Evolutionary conservation across 139 green algal genomes (phyloP).

Genomic region (Pseudopediastrum boryanum): DNA sequence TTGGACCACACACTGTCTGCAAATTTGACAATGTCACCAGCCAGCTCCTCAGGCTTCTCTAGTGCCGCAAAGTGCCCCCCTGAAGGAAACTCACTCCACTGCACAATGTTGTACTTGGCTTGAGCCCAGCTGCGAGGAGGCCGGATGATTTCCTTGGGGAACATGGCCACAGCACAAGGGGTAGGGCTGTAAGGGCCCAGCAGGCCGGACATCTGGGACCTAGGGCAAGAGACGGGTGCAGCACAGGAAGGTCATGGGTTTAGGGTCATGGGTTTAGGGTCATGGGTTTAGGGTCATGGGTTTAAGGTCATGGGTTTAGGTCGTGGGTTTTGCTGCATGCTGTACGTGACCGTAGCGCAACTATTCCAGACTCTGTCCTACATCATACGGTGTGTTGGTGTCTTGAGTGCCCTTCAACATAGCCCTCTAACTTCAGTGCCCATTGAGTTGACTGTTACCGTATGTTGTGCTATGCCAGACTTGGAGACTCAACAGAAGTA

Average conservation of each 20-base stretch:
- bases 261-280: background rate
- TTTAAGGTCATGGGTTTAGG: background rate
- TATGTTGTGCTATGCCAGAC: no score
- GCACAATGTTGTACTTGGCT: constrained; percentile 22
- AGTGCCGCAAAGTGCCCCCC: constrained; percentile 37
- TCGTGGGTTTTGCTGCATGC: no score
- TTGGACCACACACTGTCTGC: background rate
- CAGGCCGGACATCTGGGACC: constrained; percentile 6
- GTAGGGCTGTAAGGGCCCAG: constrained; percentile 5
- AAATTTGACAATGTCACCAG: constrained; percentile 11
- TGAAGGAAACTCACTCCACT: constrained; percentile 18
- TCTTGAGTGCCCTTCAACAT: no score
- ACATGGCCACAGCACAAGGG: constrained; percentile 24
- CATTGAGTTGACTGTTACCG: no score
- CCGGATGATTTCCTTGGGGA: constrained; percentile 10
- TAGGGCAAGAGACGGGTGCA: background rate
- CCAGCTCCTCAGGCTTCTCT: constrained; percentile 28
- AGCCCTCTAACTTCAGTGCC: no score
- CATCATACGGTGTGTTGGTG: no score
- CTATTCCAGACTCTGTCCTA: background rate
- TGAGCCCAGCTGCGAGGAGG: constrained; percentile 16
- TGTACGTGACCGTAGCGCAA: background rate
- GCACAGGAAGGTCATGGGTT: background rate
- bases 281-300: background rate
- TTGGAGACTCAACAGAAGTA: no score